Conservation (phyloP, 1,139 yeast genomes). For the Yamadazyma mexicana region DNA sequence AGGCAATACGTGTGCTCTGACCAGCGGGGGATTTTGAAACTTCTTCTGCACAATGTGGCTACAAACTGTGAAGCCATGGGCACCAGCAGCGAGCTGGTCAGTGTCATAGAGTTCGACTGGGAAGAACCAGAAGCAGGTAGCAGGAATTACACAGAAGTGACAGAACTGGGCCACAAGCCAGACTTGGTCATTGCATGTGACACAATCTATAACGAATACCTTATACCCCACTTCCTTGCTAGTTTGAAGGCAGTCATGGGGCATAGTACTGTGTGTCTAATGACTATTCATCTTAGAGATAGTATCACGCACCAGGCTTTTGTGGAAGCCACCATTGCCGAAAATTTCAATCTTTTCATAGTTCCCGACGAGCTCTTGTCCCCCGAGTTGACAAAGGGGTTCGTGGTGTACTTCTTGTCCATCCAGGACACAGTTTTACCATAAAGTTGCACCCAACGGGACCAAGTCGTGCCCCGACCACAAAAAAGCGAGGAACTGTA, state of each 20-base stretch:
- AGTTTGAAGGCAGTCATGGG: slow-evolving; percentile 40
- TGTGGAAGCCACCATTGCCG: slow-evolving; percentile 8
- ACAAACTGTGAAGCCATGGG: slow-evolving; percentile 25
- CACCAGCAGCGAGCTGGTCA: slow-evolving; percentile 22
- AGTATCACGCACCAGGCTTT: slow-evolving; percentile 52
- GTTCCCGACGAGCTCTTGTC: slow-evolving; percentile 30
- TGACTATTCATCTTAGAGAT: slow-evolving; percentile 60
- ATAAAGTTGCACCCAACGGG: too few relatives aligned
- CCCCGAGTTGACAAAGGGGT: slow-evolving; percentile 37
- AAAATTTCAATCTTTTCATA: slow-evolving; percentile 20
- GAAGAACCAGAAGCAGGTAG: slow-evolving; percentile 45
- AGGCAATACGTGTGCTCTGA: slow-evolving; percentile 57
- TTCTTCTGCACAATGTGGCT: slow-evolving; percentile 46
- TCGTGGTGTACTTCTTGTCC: slow-evolving; percentile 41
- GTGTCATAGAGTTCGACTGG: slow-evolving; percentile 65
- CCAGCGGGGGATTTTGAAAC: slow-evolving; percentile 56
- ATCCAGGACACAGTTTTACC: too few relatives aligned
- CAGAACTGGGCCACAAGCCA: slow-evolving; percentile 19
- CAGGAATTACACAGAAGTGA: slow-evolving; percentile 18
- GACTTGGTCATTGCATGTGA: slow-evolving; percentile 65
- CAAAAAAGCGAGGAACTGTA: too few relatives aligned
- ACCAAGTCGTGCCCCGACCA: too few relatives aligned
- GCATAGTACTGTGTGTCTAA: slow-evolving; percentile 34
- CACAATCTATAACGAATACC: slow-evolving; percentile 66
- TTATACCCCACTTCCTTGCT: slow-evolving; percentile 51